phyloP scores from a whole-genome alignment of 371 early-diverging fungal species.

The Zopfochytrium polystomum region DNA sequence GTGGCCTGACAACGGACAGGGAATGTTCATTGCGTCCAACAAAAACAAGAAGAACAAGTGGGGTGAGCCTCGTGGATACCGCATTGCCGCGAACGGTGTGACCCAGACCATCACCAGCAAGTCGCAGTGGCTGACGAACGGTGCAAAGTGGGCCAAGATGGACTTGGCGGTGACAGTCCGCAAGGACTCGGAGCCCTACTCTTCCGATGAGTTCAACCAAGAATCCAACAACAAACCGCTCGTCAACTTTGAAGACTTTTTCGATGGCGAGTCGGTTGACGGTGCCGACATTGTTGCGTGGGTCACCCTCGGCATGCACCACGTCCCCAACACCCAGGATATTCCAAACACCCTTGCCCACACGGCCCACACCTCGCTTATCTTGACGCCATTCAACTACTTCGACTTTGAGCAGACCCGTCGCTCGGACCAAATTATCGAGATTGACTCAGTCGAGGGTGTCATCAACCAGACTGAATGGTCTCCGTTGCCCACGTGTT shows the following conservation, averaged over 20 bases:
- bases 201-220: constrained; percentile 18
- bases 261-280: constrained; percentile 14
- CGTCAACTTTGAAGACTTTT: constrained; percentile 13
- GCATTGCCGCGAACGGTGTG: constrained; percentile 6
- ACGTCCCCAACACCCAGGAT: constrained; percentile 20
- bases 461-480: background rate
- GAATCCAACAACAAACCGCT: constrained; percentile 7
- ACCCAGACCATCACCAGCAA: background rate
- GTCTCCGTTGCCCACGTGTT: background rate
- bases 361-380: constrained; percentile 8
- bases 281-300: constrained; percentile 18
- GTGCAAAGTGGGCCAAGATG: constrained; percentile 17
- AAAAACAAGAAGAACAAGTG: constrained; percentile 8
- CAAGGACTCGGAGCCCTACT: constrained; percentile 12
- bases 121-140: background rate
- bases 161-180: constrained; percentile 9
- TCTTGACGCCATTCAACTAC: constrained; percentile 26
- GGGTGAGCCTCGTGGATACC: constrained; percentile 16
- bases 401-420: constrained; percentile 14
- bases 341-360: constrained; percentile 14
- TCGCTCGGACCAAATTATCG: background rate
- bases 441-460: background rate
- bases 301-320: constrained; percentile 21
- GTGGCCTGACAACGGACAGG: constrained; percentile 1
- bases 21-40: constrained; percentile 11